Evolutionary conservation across 2,329 filamentous ascomycete genomes (phyloP).

Genomic region (Diaporthe humulicola): DNA sequence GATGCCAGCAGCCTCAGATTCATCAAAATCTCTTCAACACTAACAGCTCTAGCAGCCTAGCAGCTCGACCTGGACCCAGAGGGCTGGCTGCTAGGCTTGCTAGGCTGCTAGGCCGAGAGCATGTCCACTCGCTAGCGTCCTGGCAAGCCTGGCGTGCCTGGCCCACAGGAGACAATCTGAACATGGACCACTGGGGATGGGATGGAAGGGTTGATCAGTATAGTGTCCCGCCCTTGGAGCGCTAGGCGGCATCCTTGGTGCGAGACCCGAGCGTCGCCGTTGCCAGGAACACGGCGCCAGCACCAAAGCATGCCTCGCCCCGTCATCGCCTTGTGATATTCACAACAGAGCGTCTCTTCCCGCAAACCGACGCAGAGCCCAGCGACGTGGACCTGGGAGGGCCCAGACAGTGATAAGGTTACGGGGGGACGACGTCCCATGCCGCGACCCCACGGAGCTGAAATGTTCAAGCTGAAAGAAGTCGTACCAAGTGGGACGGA

Average conservation of each 20-base stretch:
- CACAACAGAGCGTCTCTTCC: not conserved
- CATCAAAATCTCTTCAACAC: constrained; percentile 16
- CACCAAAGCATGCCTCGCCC: not conserved
- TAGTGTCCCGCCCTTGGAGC: constrained; percentile 9
- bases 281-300: constrained; percentile 17
- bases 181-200: not conserved
- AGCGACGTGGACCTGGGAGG: not conserved
- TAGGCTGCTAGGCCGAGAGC: no score
- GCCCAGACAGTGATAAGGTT: not conserved
- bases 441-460: not conserved
- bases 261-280: constrained; percentile 12
- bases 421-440: not conserved
- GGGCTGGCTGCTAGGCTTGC: not conserved
- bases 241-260: not conserved
- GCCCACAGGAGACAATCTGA: constrained; percentile 4
- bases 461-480: not conserved
- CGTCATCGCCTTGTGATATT: not conserved
- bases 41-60: not conserved
- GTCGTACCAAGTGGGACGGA: not conserved
- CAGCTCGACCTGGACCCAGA: not conserved
- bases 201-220: not conserved
- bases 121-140: not conserved
- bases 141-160: not conserved
- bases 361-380: not conserved
- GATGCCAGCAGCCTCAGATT: not conserved